These are phyloP conservation scores for Lactarius hengduanensis DNA, from an alignment of 768 basidiomycete genomes.

Conservation along the genomic window DNA sequence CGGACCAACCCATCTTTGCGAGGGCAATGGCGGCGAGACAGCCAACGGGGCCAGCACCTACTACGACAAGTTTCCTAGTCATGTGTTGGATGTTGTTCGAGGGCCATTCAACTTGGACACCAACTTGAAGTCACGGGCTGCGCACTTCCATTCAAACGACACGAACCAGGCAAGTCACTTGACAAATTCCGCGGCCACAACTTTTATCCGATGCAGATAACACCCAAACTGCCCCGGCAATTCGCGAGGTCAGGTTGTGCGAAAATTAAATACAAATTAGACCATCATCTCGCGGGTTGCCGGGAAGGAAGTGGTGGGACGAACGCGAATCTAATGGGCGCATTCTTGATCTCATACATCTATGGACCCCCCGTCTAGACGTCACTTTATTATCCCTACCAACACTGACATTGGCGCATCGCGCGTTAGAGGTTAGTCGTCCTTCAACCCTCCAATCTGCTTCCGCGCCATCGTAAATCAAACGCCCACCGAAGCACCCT, in stretches of 20 bases:
- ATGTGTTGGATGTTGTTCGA: background rate
- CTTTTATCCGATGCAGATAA: background rate
- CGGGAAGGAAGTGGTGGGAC: background rate
- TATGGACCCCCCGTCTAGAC: constrained; percentile 21
- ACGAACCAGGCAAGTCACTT: background rate
- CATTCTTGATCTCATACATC: constrained; percentile 2
- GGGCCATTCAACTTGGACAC: background rate
- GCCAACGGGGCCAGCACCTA: constrained; percentile 94
- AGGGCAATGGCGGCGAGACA: constrained; percentile 86
- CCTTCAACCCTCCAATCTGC: background rate
- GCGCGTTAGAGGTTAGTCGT: constrained; percentile 26
- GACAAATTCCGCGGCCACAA: constrained; percentile 2
- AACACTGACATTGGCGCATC: constrained; percentile 50
- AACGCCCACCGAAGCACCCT: constrained; percentile 18
- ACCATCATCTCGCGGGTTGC: background rate
- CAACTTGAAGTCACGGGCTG: background rate
- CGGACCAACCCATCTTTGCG: constrained; percentile 82
- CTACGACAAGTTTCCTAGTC: constrained; percentile 52
- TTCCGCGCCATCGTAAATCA: constrained; percentile 18
- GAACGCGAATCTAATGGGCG: background rate
- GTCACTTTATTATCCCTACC: constrained; percentile 39
- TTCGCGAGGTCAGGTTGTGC: no score
- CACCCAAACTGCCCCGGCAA: background rate
- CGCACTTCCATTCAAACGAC: background rate
- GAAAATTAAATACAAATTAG: no score